Evolutionary conservation across 768 basidiomycete genomes (phyloP).

Genomic region (Nidularia pulvinata): DNA sequence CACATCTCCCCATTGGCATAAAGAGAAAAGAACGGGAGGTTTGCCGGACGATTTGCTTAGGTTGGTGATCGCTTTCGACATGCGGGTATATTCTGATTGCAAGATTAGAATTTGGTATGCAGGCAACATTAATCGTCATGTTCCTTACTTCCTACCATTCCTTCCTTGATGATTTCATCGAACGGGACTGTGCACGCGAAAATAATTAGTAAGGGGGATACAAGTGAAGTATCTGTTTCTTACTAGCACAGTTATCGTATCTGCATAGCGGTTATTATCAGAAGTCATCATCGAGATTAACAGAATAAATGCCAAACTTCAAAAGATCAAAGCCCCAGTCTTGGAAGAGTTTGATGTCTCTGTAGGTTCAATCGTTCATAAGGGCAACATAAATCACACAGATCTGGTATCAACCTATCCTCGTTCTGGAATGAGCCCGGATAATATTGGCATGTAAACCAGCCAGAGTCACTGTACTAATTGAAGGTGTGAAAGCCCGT

Average conservation of each 20-base stretch:
- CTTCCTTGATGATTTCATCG: conserved; percentile 53
- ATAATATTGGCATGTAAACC: conserved; percentile 66
- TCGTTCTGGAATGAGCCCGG: conserved; percentile 69
- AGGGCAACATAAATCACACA: neutral
- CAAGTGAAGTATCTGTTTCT: no score
- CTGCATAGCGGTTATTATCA: no score
- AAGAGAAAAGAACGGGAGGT: conserved; percentile 55
- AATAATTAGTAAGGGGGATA: no score
- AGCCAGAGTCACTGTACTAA: conserved; percentile 68
- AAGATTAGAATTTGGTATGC: neutral
- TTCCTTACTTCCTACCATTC: conserved; percentile 50
- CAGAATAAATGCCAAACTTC: conserved; percentile 67
- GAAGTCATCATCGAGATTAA: no score
- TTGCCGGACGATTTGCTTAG: conserved; percentile 46
- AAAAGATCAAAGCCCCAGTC: conserved; percentile 69
- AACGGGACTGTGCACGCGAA: conserved; percentile 35
- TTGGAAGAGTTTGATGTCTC: conserved; percentile 57
- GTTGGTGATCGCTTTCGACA: conserved; percentile 56
- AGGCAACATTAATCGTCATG: no score
- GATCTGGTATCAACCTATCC: conserved; percentile 34
- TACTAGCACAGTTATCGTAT: no score
- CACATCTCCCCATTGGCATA: conserved; percentile 73
- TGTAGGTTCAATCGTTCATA: conserved; percentile 8
- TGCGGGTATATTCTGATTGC: conserved; percentile 53
- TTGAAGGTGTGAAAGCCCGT: no score